A percentile compares a stretch with the other conserved stretches of the same genome.
Conservation (phyloP, 768 basidiomycete species). For the Russula dissimulans region DNA sequence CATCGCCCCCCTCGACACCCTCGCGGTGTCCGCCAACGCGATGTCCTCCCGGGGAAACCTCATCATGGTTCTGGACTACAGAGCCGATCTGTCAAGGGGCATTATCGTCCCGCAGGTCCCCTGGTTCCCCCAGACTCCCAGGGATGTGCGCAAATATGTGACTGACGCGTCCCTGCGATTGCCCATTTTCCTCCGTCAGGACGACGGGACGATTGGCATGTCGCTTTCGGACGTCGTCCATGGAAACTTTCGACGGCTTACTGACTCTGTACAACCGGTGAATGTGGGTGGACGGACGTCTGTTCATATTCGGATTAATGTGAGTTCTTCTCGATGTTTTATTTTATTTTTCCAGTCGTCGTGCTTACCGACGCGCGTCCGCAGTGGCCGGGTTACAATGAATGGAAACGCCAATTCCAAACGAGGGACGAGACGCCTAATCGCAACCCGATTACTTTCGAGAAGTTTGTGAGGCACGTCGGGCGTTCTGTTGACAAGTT, state of each 20-base stretch:
- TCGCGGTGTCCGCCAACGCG: slow-evolving; percentile 4
- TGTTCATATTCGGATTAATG: slow-evolving; percentile 17
- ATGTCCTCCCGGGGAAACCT: slow-evolving; percentile 13
- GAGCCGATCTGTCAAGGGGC: slow-evolving; percentile 4
- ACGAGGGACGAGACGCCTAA: slow-evolving; percentile 17
- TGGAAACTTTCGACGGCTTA: slow-evolving; percentile 15
- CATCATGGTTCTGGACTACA: slow-evolving; percentile 16
- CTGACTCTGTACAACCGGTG: slow-evolving; percentile 8
- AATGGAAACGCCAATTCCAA: slow-evolving; percentile 21
- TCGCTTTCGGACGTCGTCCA: slow-evolving; percentile 13
- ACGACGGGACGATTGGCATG: slow-evolving; percentile 16
- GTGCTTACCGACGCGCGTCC: neutral
- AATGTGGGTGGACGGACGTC: slow-evolving; percentile 17
- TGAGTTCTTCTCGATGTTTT: neutral
- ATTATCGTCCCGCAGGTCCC: slow-evolving; percentile 14
- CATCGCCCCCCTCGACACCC: neutral
- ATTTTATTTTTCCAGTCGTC: neutral
- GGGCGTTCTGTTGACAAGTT: slow-evolving; percentile 18
- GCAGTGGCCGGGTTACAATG: slow-evolving; percentile 19
- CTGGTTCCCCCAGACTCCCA: slow-evolving; percentile 15
- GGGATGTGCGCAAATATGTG: slow-evolving; percentile 17
- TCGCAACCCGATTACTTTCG: slow-evolving; percentile 16
- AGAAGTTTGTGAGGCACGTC: slow-evolving; percentile 17
- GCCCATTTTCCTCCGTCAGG: slow-evolving; percentile 18
- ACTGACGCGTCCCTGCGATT: slow-evolving; percentile 14